Evolutionary conservation across 345 rosid genomes (phyloP), one percentile per base, ranked within the genome.

Genomic region (Camelina sativa): DNA sequence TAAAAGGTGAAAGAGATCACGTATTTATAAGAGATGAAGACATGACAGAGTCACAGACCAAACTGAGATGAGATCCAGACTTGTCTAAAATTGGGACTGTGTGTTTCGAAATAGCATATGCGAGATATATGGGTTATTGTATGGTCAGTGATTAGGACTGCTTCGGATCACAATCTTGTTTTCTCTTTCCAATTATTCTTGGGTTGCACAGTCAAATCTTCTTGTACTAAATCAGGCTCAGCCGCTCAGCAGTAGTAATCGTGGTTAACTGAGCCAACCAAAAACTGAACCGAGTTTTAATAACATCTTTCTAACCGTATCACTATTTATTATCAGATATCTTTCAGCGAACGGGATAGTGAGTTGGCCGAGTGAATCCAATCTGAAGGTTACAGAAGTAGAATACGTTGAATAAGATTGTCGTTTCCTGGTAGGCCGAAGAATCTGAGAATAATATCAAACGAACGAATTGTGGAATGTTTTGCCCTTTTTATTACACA

Each of bases 1-100:
- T 28, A 28, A 4, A 28, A 28, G 67, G 64, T 20, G 66, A 56
- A 56, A 13, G 4, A 64, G 47, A 64, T 71, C 30, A 57, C 48
- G 6, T 7, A 71, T 50, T 56, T 70, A 77, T 70, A 71, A 4
- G 64, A 60, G 28, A 55, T 17, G n/a, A 76, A 12, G 63, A 67
- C 5, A 69, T 10, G 71, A 38, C 43, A 30, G 8, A 51, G 55
- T 68, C 48, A 34, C 63, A 32, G 64, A 68, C 23, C 19, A 76
- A 56, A 71, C 61, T 71, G 72, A 58, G 80, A 69, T 70, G 66
- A 58, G 80, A 71, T 71, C 47, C 62, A 64, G 17, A 48, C 16
- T 64, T 77, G 54, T 71, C 80, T 71, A 77, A 77, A 76, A 37
- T 17, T 77, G 54, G 67, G 16, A 22, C 30, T 22, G 11, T 25